Evolutionary conservation across 2,329 filamentous ascomycete genomes (phyloP).

Genomic region (Curvularia lunata): DNA sequence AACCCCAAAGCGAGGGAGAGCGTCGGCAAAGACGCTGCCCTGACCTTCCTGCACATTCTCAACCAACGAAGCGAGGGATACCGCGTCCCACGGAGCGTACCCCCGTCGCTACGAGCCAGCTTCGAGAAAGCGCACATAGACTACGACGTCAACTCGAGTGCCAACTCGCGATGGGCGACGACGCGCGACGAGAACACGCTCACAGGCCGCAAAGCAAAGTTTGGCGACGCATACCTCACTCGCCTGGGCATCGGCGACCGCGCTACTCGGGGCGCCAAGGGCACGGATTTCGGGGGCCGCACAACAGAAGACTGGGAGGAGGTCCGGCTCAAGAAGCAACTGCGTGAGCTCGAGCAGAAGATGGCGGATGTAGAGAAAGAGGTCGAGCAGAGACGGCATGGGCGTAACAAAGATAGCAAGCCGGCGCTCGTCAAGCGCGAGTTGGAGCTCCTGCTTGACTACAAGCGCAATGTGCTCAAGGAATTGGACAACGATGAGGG

Average conservation of each 20-base stretch:
- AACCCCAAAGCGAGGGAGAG: slow-evolving; percentile 83
- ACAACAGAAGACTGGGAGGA: slow-evolving; percentile 96
- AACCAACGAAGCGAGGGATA: slow-evolving; percentile 95
- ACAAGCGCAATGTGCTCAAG: slow-evolving; percentile 81
- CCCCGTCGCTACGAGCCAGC: slow-evolving; percentile 84
- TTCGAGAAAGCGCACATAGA: slow-evolving; percentile 98
- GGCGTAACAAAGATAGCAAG: slow-evolving; percentile 72
- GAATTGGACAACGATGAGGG: slow-evolving; percentile 75
- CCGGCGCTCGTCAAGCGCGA: slow-evolving; percentile 93
- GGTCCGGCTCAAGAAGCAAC: slow-evolving; percentile 89
- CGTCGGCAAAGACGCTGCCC: slow-evolving; percentile 92
- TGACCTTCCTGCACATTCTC: slow-evolving; percentile 95
- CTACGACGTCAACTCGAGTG: slow-evolving; percentile 84
- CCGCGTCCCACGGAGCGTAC: slow-evolving; percentile 89
- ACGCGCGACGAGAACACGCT: slow-evolving; percentile 79
- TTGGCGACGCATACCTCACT: slow-evolving; percentile 94
- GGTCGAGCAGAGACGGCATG: slow-evolving; percentile 63
- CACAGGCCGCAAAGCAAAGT: slow-evolving; percentile 93
- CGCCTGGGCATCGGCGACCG: slow-evolving; percentile 79
- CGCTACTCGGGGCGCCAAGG: slow-evolving; percentile 68
- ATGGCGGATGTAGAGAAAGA: slow-evolving; percentile 80
- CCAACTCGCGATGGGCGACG: slow-evolving; percentile 79
- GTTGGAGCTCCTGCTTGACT: slow-evolving; percentile 91
- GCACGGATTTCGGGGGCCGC: slow-evolving; percentile 88
- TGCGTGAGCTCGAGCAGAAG: slow-evolving; percentile 87